Conservation (phyloP, 192 early-diverging fungal genomes). For the Powellomyces hirtus region DNA sequence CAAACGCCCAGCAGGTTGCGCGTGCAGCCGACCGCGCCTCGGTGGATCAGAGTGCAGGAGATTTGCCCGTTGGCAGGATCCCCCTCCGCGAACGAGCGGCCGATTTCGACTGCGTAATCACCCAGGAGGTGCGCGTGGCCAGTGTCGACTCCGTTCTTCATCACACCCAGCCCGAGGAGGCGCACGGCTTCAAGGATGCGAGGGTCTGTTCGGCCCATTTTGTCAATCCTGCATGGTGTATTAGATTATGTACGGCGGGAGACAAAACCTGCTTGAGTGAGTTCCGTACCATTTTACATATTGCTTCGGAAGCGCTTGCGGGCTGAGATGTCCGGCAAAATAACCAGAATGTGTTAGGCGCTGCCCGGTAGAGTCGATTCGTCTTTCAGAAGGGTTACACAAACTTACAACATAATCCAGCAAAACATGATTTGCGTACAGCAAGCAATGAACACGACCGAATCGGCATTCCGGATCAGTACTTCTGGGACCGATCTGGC, state of each 20-base stretch:
- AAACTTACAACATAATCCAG: slow-evolving; percentile 51
- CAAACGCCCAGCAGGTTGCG: slow-evolving; percentile 38
- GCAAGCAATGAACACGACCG: slow-evolving; percentile 47
- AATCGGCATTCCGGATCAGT: slow-evolving; percentile 45
- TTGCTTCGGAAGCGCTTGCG: slow-evolving; percentile 45
- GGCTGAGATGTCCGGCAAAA: slow-evolving; percentile 8
- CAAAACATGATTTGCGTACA: slow-evolving; percentile 64
- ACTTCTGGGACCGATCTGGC: slow-evolving; percentile 42
- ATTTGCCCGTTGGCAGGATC: slow-evolving; percentile 44
- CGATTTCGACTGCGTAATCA: slow-evolving; percentile 34
- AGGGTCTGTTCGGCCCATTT: slow-evolving; percentile 57
- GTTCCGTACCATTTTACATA: slow-evolving; percentile 48
- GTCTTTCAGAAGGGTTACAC: no score
- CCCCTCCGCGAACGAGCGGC: slow-evolving; percentile 28
- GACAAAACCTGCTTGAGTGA: not conserved
- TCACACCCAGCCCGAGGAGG: slow-evolving; percentile 34
- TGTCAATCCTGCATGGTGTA: slow-evolving; percentile 47
- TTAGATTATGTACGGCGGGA: no score
- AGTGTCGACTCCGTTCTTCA: slow-evolving; percentile 37
- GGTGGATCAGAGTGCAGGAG: slow-evolving; percentile 52
- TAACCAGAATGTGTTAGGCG: no score
- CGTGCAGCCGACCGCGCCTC: slow-evolving; percentile 47
- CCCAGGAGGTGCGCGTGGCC: slow-evolving; percentile 36
- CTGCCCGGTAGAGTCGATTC: no score
- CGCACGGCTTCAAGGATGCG: slow-evolving; percentile 49